Evolutionary conservation across 352 stramenopile genomes (phyloP).

Genomic region (Phytophthora europaea): DNA sequence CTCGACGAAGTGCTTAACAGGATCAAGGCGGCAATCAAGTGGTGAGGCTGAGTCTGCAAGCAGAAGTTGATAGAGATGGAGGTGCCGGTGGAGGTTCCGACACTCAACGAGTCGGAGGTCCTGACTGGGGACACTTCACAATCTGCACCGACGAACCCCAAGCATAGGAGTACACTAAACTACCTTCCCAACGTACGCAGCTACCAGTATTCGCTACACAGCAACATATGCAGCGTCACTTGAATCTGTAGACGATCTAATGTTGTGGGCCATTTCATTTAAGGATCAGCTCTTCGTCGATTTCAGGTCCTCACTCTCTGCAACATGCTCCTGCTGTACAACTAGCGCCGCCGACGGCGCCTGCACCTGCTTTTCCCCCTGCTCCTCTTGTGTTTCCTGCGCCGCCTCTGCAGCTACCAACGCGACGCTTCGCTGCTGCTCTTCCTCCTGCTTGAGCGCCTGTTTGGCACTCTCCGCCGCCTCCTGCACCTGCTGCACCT

Average conservation of each 20-base stretch:
- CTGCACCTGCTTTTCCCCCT: background rate
- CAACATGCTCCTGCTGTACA: constrained; percentile 23
- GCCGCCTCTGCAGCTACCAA: constrained; percentile 21
- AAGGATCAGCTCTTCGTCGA: constrained; percentile 21
- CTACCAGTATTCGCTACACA: background rate
- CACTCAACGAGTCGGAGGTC: background rate
- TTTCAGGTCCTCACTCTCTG: constrained; percentile 16
- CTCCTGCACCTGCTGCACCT: constrained; percentile 40
- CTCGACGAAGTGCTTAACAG: constrained; percentile 58
- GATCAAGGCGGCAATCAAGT: constrained; percentile 37
- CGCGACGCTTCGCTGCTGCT: constrained; percentile 5
- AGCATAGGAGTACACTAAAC: background rate
- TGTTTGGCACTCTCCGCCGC: constrained; percentile 36
- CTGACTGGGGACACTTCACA: background rate
- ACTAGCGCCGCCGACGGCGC: constrained; percentile 19
- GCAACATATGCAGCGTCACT: background rate
- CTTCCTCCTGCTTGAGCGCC: constrained; percentile 24
- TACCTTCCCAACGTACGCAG: background rate
- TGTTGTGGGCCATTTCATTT: constrained; percentile 6
- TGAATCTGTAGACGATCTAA: background rate
- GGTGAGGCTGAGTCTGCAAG: constrained; percentile 8
- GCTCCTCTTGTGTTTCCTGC: background rate
- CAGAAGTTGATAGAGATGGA: background rate
- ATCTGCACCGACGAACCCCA: background rate
- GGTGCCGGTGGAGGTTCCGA: background rate